A percentile compares a stretch with the other conserved stretches of the same genome.
phyloP scores from a whole-genome alignment of 2,329 filamentous ascomycete genomes.

The Balansia obtecta region DNA sequence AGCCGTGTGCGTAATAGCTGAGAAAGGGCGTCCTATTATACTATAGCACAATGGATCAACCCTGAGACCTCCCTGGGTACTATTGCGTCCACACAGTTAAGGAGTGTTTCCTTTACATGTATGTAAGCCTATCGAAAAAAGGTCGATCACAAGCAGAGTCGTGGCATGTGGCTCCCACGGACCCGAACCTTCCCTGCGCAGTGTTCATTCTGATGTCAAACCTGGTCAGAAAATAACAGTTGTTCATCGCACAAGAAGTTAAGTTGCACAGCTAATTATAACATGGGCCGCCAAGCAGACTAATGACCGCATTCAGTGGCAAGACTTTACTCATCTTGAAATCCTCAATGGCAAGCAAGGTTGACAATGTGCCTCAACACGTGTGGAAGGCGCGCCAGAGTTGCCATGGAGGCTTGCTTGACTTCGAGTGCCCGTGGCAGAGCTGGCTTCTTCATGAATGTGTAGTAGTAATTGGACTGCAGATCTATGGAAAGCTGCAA shows the following conservation, averaged over 20 bases:
- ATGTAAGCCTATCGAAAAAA: neutral
- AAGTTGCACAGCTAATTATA: neutral
- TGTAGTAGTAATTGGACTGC: too few species aligned
- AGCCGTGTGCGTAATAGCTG: constrained; percentile 19
- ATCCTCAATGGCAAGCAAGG: constrained; percentile 1
- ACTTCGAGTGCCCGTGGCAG: too few species aligned
- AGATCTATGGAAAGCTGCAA: too few species aligned
- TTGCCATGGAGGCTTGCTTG: too few species aligned
- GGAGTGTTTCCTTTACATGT: neutral
- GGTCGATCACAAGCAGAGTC: neutral
- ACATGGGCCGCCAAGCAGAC: neutral
- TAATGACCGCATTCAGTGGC: constrained; percentile 6
- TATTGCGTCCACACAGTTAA: neutral
- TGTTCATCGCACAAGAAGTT: constrained; percentile 10
- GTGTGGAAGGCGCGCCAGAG: too few species aligned
- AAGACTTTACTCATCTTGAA: constrained; percentile 10
- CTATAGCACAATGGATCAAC: constrained; percentile 11
- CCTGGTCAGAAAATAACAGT: constrained; percentile 11
- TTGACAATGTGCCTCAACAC: constrained; percentile 10
- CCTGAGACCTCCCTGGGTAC: neutral
- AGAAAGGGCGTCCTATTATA: constrained; percentile 25
- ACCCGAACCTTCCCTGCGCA: neutral
- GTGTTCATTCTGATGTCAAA: constrained; percentile 6
- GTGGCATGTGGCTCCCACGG: neutral
- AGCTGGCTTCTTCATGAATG: too few species aligned